These are phyloP conservation scores for Apostasia ramifera DNA, from an alignment of 106 monocot species.

Conservation along the genomic window DNA sequence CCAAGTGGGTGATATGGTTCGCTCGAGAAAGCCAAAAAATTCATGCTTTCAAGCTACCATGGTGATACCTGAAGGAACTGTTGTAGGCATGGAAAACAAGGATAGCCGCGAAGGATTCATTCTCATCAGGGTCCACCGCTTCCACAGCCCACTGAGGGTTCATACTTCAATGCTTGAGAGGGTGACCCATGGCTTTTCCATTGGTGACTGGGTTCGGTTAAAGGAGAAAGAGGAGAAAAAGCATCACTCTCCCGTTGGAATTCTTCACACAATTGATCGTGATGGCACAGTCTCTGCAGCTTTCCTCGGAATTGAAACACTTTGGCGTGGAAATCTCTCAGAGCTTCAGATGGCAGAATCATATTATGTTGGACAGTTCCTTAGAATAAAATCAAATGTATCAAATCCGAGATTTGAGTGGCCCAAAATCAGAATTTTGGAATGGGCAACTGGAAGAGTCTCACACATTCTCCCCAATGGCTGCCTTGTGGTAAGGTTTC, in stretches of 20 bases:
- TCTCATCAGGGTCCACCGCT: conserved; percentile 68
- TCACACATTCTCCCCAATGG: conserved; percentile 65
- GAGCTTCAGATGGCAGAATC: conserved; percentile 77
- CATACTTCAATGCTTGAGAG: conserved; percentile 60
- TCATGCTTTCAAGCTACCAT: conserved; percentile 48
- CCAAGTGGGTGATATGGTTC: conserved; percentile 75
- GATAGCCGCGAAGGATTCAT: conserved; percentile 25
- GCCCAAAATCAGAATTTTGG: conserved; percentile 33
- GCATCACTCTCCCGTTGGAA: conserved; percentile 51
- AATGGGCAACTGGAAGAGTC: conserved; percentile 58
- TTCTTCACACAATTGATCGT: conserved; percentile 68
- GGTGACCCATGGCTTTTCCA: conserved; percentile 61
- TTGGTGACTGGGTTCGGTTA: conserved; percentile 79
- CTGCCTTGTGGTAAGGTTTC: conserved; percentile 75
- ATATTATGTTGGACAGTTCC: conserved; percentile 65
- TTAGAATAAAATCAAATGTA: conserved; percentile 44
- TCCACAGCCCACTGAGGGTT: conserved; percentile 61
- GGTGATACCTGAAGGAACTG: conserved; percentile 73
- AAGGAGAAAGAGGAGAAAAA: conserved; percentile 24
- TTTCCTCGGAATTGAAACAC: conserved; percentile 55
- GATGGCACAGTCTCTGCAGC: conserved; percentile 56
- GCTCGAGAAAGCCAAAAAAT: conserved; percentile 70
- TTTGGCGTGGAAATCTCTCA: conserved; percentile 51
- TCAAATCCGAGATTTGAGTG: conserved; percentile 57
- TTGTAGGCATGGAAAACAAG: conserved; percentile 61